Evolutionary conservation across 495 filamentous ascomycete species (phyloP), one percentile per base, ranked within the genome.

Genomic region (Lophiotrema nucula): DNA sequence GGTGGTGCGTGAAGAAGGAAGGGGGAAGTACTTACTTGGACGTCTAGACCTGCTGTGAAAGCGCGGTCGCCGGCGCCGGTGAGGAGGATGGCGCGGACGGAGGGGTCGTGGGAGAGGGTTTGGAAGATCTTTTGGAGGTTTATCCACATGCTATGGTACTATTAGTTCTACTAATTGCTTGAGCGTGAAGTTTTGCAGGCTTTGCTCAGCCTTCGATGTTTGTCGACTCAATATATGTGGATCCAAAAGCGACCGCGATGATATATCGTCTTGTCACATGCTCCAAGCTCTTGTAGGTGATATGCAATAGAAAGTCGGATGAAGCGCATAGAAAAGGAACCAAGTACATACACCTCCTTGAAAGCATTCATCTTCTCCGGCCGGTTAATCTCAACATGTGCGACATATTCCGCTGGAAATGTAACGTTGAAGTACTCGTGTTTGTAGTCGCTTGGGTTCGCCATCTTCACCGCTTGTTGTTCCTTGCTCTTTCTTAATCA

Each of bases 341-440:
- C 31, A 48, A 27, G 13, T 4, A 70, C 72, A 59, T 74, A 85
- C 83, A 72, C 77, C 73, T 91, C 86, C 58, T 83, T 76, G 73
- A 97, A 97, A 52, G 93, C 85, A 72, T 98, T 98, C 69, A 96
- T 76, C 75, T 96, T 97, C 47, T 83, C 72, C 1, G 92, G 83
- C 6, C 93, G 83, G 77, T 95, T 92, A 76, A 95, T 96, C 70
- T 97, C 87, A 47, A 98, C 90, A 70, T 95, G 89, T 10, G 88
- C 89, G 35, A 97, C 89, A 74, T 83, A 83, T 52, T 85, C 76
- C 13, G 70, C 62, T 0, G 91, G 89, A 52, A 86, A 86, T 19
- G 80, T 79, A 59, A 97, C 76, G 52, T 83, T 83, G 81, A 93
- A 97, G 78, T 92, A 77, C 56, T 87, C 64, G 60, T 70, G 71